phyloP scores from a whole-genome alignment of 2,329 filamentous ascomycete genomes.

The Elsinoe ampelina region DNA sequence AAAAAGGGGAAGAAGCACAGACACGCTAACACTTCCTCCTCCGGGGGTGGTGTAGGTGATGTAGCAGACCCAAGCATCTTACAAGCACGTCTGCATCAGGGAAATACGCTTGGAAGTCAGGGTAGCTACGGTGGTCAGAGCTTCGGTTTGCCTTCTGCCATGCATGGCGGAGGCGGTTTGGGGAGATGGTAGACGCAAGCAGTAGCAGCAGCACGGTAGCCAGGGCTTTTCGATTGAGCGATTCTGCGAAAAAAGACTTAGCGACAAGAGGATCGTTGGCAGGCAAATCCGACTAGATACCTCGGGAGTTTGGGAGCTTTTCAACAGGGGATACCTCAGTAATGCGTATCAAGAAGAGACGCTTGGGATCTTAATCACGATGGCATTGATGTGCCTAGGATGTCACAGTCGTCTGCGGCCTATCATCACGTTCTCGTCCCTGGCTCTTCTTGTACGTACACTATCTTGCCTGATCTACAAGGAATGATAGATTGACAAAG shows the following conservation, averaged over 20 bases:
- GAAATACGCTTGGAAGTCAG: slow-evolving; percentile 64
- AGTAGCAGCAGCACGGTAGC: slow-evolving; percentile 5
- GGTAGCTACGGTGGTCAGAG: slow-evolving; percentile 78
- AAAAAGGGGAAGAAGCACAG: slow-evolving; percentile 99
- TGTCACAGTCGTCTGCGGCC: slow-evolving; percentile 13
- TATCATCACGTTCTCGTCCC: slow-evolving; percentile 15
- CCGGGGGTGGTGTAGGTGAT: slow-evolving; percentile 99
- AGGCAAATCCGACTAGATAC: slow-evolving; percentile 3
- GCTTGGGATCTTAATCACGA: slow-evolving; percentile 7
- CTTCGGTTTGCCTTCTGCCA: slow-evolving; percentile 74
- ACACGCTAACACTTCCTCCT: slow-evolving; percentile 99
- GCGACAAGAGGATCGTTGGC: slow-evolving; percentile 10
- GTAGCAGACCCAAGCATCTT: slow-evolving; percentile 99
- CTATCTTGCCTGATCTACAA: slow-evolving; percentile 16
- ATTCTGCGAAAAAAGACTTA: not conserved
- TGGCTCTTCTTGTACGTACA: slow-evolving; percentile 19
- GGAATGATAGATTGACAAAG: slow-evolving; percentile 20
- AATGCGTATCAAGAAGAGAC: slow-evolving; percentile 6
- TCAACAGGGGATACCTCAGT: slow-evolving; percentile 8
- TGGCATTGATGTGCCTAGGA: slow-evolving; percentile 10
- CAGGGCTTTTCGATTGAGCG: slow-evolving; percentile 2
- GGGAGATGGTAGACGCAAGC: slow-evolving; percentile 49
- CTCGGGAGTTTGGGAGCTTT: slow-evolving; percentile 7
- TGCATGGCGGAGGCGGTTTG: slow-evolving; percentile 52
- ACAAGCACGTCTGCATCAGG: slow-evolving; percentile 92